These are phyloP conservation scores for Silybum marianum DNA, from an alignment of 129 eudicot genomes.

Conservation along the genomic window DNA sequence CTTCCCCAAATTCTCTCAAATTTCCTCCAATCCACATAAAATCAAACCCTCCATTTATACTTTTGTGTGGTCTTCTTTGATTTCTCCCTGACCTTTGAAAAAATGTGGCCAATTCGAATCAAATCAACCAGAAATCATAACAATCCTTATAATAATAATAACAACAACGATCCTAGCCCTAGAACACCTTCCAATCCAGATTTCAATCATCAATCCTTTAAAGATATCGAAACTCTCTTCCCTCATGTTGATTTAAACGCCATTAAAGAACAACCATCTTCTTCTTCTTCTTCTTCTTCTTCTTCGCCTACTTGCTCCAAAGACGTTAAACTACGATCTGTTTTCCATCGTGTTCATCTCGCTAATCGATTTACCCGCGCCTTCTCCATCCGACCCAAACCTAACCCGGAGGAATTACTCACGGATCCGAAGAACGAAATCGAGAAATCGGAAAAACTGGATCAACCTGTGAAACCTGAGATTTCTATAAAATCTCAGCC, in stretches of 20 bases:
- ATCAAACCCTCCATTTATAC: not conserved
- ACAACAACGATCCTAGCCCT: slow-evolving; percentile 21
- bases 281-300: slow-evolving; percentile 1
- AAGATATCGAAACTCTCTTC: slow-evolving; percentile 60
- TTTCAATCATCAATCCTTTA: slow-evolving; percentile 51
- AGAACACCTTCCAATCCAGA: slow-evolving; percentile 37
- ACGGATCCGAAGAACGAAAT: not conserved
- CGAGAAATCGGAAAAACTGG: slow-evolving; percentile 18
- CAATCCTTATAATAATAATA: not conserved
- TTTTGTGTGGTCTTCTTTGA: slow-evolving; percentile 1
- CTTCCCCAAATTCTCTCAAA: slow-evolving; percentile 28
- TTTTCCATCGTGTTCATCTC: slow-evolving; percentile 77
- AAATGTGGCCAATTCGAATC: slow-evolving; percentile 73
- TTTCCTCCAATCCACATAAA: not conserved
- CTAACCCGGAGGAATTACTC: not conserved
- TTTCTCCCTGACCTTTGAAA: not conserved
- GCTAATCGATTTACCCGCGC: slow-evolving; percentile 51
- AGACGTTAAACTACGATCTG: slow-evolving; percentile 30
- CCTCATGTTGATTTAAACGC: slow-evolving; percentile 22
- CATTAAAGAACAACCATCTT: slow-evolving; percentile 1
- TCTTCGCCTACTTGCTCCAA: slow-evolving; percentile 15
- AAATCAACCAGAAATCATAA: slow-evolving; percentile 21
- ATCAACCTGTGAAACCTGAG: not conserved
- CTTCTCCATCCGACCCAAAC: slow-evolving; percentile 30
- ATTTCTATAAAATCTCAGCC: not conserved